These are phyloP conservation scores for Hyaloscypha hepaticicola DNA, from an alignment of 495 filamentous ascomycete species.

Conservation along the genomic window DNA sequence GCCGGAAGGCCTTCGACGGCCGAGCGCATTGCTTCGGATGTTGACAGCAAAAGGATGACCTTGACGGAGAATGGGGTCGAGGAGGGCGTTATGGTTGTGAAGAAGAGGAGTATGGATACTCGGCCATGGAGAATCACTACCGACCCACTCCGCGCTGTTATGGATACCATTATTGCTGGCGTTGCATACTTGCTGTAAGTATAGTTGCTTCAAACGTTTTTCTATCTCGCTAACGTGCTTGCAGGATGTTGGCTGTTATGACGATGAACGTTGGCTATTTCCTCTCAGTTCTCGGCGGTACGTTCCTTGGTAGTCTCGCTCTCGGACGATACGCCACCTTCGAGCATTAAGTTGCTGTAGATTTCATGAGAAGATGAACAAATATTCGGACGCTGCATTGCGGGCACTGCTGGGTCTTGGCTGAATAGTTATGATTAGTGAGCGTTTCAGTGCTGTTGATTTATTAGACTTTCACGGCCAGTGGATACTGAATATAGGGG, in stretches of 20 bases:
- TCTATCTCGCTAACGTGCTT: conserved; percentile 7
- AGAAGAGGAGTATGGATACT: conserved; percentile 44
- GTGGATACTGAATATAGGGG: neutral
- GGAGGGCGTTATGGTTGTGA: conserved; percentile 70
- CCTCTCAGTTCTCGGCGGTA: conserved; percentile 76
- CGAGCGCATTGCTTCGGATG: conserved; percentile 50
- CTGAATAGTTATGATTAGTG: neutral
- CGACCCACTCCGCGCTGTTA: conserved; percentile 68
- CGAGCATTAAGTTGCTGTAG: conserved; percentile 36
- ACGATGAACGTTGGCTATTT: conserved; percentile 98
- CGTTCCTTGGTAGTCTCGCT: conserved; percentile 79
- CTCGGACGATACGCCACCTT: conserved; percentile 62
- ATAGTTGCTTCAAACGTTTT: neutral
- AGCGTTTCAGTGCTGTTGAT: neutral
- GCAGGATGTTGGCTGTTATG: conserved; percentile 97
- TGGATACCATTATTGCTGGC: conserved; percentile 68
- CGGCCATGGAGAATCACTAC: conserved; percentile 76
- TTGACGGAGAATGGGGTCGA: conserved; percentile 68
- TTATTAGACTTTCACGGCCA: neutral
- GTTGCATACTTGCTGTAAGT: conserved; percentile 89
- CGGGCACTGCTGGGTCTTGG: conserved; percentile 10
- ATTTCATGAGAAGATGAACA: conserved; percentile 7
- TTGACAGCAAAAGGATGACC: conserved; percentile 57
- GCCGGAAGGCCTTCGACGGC: conserved; percentile 59
- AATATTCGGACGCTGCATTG: neutral